These are phyloP conservation scores for Dinochytrium kinnereticum DNA, from an alignment of 371 early-diverging fungal species.

Conservation along the genomic window DNA sequence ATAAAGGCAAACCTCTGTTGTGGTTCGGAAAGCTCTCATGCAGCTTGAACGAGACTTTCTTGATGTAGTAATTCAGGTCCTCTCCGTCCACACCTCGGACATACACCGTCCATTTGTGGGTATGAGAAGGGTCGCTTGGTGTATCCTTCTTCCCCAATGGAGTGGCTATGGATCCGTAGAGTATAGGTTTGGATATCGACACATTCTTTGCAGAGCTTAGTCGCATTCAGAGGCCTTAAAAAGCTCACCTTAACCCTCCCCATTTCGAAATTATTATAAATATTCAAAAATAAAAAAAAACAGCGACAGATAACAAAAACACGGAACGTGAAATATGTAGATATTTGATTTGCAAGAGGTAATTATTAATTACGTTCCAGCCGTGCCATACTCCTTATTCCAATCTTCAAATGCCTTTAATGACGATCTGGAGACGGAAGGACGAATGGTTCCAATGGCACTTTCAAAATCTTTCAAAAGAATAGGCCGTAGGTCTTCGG, in stretches of 20 bases:
- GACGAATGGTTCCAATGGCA: slow-evolving; percentile 66
- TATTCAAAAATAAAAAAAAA: not conserved
- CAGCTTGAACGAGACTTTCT: slow-evolving; percentile 91
- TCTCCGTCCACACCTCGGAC: slow-evolving; percentile 86
- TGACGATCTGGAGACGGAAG: slow-evolving; percentile 67
- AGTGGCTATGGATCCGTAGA: slow-evolving; percentile 50
- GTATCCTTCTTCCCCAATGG: slow-evolving; percentile 41
- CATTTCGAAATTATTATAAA: not conserved
- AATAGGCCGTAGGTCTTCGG: slow-evolving; percentile 69
- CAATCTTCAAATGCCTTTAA: slow-evolving; percentile 65
- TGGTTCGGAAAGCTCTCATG: slow-evolving; percentile 96
- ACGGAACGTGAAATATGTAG: not conserved
- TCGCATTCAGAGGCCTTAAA: not conserved
- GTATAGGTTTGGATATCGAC: slow-evolving; percentile 41
- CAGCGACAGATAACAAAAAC: not conserved
- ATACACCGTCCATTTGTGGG: slow-evolving; percentile 73
- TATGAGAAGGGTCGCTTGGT: slow-evolving; percentile 49
- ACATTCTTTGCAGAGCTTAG: slow-evolving; percentile 24
- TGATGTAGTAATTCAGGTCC: slow-evolving; percentile 82
- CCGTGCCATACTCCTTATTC: slow-evolving; percentile 61
- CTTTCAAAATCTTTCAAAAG: slow-evolving; percentile 65
- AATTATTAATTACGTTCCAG: slow-evolving; percentile 15
- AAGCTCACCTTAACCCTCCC: not conserved
- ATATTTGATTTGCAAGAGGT: not conserved
- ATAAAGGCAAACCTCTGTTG: slow-evolving; percentile 78